Base-by-base conservation (phyloP, 345 rosid genomes). In the Zanthoxylum bungeanum region DNA sequence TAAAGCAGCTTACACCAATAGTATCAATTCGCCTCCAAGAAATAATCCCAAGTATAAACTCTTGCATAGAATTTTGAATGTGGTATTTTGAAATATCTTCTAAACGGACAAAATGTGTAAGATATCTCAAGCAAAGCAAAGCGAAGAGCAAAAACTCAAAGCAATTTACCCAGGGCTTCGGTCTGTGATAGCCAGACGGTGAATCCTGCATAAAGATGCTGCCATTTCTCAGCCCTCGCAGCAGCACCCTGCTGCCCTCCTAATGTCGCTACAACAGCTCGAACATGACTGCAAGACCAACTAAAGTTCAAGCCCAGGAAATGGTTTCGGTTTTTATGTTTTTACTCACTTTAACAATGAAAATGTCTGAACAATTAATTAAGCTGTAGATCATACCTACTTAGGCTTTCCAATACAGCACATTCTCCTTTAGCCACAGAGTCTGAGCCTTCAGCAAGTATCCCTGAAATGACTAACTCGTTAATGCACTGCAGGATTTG, bases 171-270 rank as follows among this genome's bases (percentile, higher is more conserved):
- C 73, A 68, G 64, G 34, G 98, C 97, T 72, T 91, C 84, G 44
- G 97, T 93, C 74, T 84, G 87, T 24, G 96, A 91, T 64, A 93
- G 60, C 97, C 96, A 93, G 42, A 91, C 89, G 0, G 94, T 89
- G 78, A 93, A 88, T 61, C 97, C 98, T 2, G 93, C 86, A 84
- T 86, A 87, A 63, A 91, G 91, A 78, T 93, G 93, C 67, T 71
- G 85, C 97, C 98, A 93, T 79, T 79, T 80, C 49, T 84, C 83
- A 0, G 84, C 66, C 75, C 80, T 86, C 75, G 78, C 70, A 14
- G 96, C 91, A 77, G 91, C 93, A 69, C 97, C 98, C 59, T 81
- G 84, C 69, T 78, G 81, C 60, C 87, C 96, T 77, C 96, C 98
- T 81, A 93, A 63, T 50, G 97, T 93, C 55, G 98, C 83, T 50